These are phyloP conservation scores for Curvularia hawaiiensis DNA, from an alignment of 2,329 filamentous ascomycete species.

Conservation along the genomic window DNA sequence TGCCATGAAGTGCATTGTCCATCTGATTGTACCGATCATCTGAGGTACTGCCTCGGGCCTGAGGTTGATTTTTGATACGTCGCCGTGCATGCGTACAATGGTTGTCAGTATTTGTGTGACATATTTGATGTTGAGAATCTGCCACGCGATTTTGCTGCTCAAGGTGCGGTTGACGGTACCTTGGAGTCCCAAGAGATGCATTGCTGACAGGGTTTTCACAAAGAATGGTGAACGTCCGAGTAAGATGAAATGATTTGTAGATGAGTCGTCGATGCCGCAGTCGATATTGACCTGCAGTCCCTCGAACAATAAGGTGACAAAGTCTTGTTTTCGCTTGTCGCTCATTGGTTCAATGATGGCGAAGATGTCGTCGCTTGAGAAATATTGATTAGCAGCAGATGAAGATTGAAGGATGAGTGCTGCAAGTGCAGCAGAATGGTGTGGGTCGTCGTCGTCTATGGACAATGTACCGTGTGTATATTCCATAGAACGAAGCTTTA, in stretches of 20 bases:
- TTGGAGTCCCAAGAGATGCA: slow-evolving; percentile 71
- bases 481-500: slow-evolving; percentile 51
- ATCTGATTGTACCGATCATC: slow-evolving; percentile 72
- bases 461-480: slow-evolving; percentile 44
- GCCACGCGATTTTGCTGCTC: slow-evolving; percentile 74
- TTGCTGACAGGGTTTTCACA: slow-evolving; percentile 76
- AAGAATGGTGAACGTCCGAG: slow-evolving; percentile 66
- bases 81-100: slow-evolving; percentile 51
- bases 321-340: slow-evolving; percentile 39
- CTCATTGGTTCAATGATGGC: slow-evolving; percentile 43
- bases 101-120: slow-evolving; percentile 66
- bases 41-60: slow-evolving; percentile 43
- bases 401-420: slow-evolving; percentile 51
- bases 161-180: slow-evolving; percentile 58
- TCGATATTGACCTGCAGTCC: slow-evolving; percentile 65
- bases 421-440: slow-evolving; percentile 47
- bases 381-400: slow-evolving; percentile 51
- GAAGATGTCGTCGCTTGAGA: slow-evolving; percentile 57
- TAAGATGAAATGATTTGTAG: slow-evolving; percentile 42
- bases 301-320: slow-evolving; percentile 70
- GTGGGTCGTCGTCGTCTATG: slow-evolving; percentile 37
- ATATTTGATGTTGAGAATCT: slow-evolving; percentile 76
- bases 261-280: slow-evolving; percentile 78
- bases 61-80: slow-evolving; percentile 54
- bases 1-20: slow-evolving; percentile 71